A percentile compares a stretch with the other conserved stretches of the same genome.
Evolutionary conservation across 306 rosid species (phyloP).

Genomic region (Acacia crassicarpa): DNA sequence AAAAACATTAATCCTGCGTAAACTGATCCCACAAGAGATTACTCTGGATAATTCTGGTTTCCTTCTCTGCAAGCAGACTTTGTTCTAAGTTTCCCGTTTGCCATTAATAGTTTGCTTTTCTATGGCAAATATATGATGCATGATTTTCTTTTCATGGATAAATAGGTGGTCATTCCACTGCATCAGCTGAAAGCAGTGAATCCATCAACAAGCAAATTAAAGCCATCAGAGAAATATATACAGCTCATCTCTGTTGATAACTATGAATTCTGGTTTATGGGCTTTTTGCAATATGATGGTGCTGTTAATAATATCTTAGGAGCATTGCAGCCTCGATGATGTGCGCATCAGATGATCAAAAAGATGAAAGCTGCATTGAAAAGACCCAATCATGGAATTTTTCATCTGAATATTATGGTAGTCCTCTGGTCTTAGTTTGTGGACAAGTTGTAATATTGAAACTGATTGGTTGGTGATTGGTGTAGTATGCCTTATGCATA

Average conservation of each 20-base stretch:
- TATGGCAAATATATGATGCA: not conserved
- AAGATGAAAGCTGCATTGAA: conserved; percentile 27
- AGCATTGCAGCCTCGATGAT: conserved; percentile 56
- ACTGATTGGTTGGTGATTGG: not conserved
- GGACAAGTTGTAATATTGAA: conserved; percentile 24
- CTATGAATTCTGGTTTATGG: conserved; percentile 99
- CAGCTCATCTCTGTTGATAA: conserved; percentile 85
- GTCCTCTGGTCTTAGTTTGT: conserved; percentile 24
- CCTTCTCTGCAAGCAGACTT: not conserved
- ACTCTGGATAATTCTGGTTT: too few relatives aligned
- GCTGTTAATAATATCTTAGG: conserved; percentile 78
- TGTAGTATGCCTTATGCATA: conserved; percentile 1
- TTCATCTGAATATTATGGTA: conserved; percentile 17
- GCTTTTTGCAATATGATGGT: conserved; percentile 80
- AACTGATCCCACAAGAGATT: too few relatives aligned
- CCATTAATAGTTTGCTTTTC: not conserved
- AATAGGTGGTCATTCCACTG: conserved; percentile 80
- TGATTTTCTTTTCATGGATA: conserved; percentile 24
- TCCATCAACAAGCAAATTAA: conserved; percentile 79
- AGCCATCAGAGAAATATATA: conserved; percentile 76
- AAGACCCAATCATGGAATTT: conserved; percentile 26
- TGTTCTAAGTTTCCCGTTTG: not conserved
- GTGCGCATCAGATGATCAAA: not conserved
- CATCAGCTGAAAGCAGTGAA: conserved; percentile 84
- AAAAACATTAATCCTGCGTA: too few relatives aligned